phyloP scores from a whole-genome alignment of 2,329 filamentous ascomycete species.

The Teratosphaeria gauchensis region DNA sequence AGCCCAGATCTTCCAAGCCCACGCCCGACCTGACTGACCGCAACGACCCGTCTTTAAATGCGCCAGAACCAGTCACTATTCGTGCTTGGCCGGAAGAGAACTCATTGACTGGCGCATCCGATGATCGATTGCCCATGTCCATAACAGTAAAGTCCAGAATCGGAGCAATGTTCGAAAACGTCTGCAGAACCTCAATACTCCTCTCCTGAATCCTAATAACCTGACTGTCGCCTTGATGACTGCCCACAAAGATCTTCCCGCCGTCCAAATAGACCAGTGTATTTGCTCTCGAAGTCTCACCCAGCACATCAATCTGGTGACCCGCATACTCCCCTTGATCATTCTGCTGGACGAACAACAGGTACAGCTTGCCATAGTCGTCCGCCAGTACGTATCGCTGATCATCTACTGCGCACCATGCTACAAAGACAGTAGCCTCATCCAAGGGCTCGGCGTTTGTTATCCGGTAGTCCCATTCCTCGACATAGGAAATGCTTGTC shows the following conservation, averaged over 20 bases:
- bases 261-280: constrained; percentile 68
- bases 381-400: constrained; percentile 82
- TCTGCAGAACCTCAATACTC: constrained; percentile 60
- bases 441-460: constrained; percentile 55
- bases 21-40: constrained; percentile 90
- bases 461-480: constrained; percentile 59
- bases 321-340: constrained; percentile 57
- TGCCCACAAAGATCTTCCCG: constrained; percentile 73
- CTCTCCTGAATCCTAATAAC: constrained; percentile 54
- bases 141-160: constrained; percentile 91
- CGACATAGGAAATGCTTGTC: constrained; percentile 75
- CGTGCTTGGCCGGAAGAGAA: constrained; percentile 93
- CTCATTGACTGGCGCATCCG: constrained; percentile 70
- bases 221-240: constrained; percentile 87
- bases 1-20: constrained; percentile 72
- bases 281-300: constrained; percentile 63
- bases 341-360: constrained; percentile 67
- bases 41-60: constrained; percentile 77
- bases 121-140: constrained; percentile 83
- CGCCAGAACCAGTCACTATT: constrained; percentile 86
- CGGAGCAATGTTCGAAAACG: constrained; percentile 74
- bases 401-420: constrained; percentile 77
- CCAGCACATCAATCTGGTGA: constrained; percentile 61
- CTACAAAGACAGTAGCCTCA: constrained; percentile 77
- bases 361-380: constrained; percentile 75